phyloP scores from a whole-genome alignment of 108 stramenopile species.

The Schizochytrium sp. region DNA sequence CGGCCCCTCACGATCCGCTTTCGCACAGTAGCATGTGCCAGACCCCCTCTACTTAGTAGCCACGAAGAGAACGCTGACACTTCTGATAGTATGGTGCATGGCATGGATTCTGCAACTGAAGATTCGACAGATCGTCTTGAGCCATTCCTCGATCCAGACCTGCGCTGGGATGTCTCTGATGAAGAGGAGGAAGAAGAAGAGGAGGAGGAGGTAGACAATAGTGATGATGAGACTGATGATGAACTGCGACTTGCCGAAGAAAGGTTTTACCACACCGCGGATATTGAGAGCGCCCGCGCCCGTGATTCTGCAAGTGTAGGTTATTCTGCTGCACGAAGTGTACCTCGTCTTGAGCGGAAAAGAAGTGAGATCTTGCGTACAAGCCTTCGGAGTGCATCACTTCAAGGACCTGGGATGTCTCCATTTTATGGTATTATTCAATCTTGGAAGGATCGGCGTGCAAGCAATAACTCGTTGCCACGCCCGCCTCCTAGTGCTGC shows the following conservation, averaged over 20 bases:
- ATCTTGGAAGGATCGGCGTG: background rate
- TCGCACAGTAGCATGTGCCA: background rate
- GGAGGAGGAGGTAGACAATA: background rate
- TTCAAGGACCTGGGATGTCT: background rate
- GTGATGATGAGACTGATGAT: no score
- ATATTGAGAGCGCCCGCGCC: no score
- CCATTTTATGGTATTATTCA: slow-evolving; percentile 35
- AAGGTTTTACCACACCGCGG: no score
- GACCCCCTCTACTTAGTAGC: background rate
- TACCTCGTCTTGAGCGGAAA: background rate
- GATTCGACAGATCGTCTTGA: background rate
- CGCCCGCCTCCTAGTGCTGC: background rate
- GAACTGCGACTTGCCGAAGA: no score
- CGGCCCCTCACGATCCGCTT: slow-evolving; percentile 35
- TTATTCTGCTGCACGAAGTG: background rate
- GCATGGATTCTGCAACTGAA: no score
- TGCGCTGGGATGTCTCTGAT: background rate
- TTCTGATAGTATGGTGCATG: background rate
- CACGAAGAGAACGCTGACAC: background rate
- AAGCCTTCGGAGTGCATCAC: slow-evolving; percentile 1
- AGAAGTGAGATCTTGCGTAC: background rate
- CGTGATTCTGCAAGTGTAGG: background rate
- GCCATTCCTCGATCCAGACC: background rate
- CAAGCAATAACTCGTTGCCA: background rate
- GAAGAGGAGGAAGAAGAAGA: background rate